Percentiles rank a stretch among this genome's conserved stretches.
Evolutionary conservation across 495 filamentous ascomycete species (phyloP).

Genomic region (Jackrogersella multiformis): DNA sequence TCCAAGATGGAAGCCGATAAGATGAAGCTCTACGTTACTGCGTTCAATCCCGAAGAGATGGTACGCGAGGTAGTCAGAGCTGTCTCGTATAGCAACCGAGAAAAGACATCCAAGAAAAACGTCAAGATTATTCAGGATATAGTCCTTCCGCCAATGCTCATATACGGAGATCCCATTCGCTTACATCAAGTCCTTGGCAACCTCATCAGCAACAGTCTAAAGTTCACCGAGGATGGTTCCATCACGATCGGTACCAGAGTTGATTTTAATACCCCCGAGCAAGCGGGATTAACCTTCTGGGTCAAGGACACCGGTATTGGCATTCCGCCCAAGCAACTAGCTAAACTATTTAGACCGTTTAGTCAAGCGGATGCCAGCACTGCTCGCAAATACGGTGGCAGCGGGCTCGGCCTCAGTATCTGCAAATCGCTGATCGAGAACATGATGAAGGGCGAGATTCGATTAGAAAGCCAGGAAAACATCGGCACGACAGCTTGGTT

Average conservation of each 20-base stretch:
- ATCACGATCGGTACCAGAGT: conserved; percentile 80
- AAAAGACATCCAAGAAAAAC: conserved; percentile 69
- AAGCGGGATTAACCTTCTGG: conserved; percentile 79
- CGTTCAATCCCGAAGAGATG: conserved; percentile 84
- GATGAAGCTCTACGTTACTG: conserved; percentile 90
- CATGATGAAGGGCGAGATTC: conserved; percentile 85
- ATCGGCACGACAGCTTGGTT: conserved; percentile 88
- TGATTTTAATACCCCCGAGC: conserved; percentile 72
- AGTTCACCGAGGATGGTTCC: conserved; percentile 87
- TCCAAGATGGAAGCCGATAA: conserved; percentile 94
- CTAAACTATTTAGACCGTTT: conserved; percentile 89
- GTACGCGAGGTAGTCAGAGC: conserved; percentile 88
- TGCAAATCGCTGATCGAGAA: conserved; percentile 95
- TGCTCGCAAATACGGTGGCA: conserved; percentile 87
- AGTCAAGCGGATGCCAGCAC: conserved; percentile 90
- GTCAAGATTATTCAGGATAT: conserved; percentile 75
- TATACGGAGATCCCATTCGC: conserved; percentile 88
- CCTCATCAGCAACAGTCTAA: conserved; percentile 90
- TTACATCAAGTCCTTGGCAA: conserved; percentile 95
- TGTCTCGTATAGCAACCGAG: conserved; percentile 82
- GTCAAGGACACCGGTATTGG: conserved; percentile 93
- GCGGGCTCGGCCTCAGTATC: conserved; percentile 88
- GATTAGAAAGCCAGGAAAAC: conserved; percentile 78
- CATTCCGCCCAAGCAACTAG: conserved; percentile 80
- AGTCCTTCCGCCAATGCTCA: conserved; percentile 78